Evolutionary conservation across 495 filamentous ascomycete species (phyloP).

Genomic region (Penicillium simplicissimum): DNA sequence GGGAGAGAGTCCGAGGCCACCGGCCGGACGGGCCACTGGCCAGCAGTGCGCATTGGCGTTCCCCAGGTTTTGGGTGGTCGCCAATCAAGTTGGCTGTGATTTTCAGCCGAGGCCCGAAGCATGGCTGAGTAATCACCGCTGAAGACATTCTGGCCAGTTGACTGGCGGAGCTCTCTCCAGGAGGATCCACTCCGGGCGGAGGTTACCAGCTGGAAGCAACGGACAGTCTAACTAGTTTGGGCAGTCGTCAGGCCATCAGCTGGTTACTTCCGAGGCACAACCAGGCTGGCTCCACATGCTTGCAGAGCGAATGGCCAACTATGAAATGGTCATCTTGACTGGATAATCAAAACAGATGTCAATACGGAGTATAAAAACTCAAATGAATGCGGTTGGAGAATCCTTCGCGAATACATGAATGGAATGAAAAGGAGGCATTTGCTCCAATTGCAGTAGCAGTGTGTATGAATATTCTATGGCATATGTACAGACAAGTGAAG

Average conservation of each 20-base stretch:
- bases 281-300: neutral
- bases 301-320: neutral
- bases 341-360: neutral
- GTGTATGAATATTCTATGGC: conserved; percentile 4
- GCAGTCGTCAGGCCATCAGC: neutral
- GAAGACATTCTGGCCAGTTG: neutral
- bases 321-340: neutral
- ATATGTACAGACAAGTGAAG: conserved; percentile 9
- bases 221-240: neutral
- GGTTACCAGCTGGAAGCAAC: neutral
- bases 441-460: neutral
- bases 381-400: too few species aligned
- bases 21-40: neutral
- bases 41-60: neutral
- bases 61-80: conserved; percentile 16
- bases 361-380: too few species aligned
- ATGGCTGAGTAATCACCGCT: neutral
- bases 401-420: too few species aligned
- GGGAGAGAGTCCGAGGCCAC: neutral
- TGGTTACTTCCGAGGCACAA: neutral
- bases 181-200: neutral
- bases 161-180: neutral
- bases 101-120: conserved; percentile 20
- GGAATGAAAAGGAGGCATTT: neutral
- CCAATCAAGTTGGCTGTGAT: conserved; percentile 20